Base-by-base conservation (phyloP, 306 rosid genomes). In the Cicer yamashitae region DNA sequence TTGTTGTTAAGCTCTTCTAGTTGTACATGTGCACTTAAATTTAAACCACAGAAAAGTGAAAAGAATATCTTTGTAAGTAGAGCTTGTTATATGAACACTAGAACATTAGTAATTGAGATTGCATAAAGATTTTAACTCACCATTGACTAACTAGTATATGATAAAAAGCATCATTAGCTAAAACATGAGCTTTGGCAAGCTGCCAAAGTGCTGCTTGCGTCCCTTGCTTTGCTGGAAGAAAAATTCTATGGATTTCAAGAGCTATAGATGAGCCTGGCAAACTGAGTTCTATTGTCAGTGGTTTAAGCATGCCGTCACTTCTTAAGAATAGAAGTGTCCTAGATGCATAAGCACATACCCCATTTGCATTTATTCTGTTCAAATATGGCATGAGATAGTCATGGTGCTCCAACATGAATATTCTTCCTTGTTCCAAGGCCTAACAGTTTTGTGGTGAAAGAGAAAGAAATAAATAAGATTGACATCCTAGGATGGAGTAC, bases 131-230 rank as follows among this genome's bases (percentile, higher is more conserved):
- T 73, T 74, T 11, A 64, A 68, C 94, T 85, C 73, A 92, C 93
- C 93, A 92, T 40, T 92, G 97, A 79, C 88, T 86, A 74, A 92
- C 65, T 14, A 90, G 85, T 76, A 88, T 89, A 84, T 90, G 96
- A 52, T 85, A 83, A 52, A 83, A 86, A 74, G 77, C 34, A 73
- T 90, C 93, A 58, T 90, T 92, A 15, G 89, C 96, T 38, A 85
- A 82, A 67, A 92, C 97, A 74, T 85, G 93, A 76, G 96, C 78
- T 77, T 90, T 90, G 67, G 96, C 91, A 15, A 87, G 88, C 13
- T 87, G 90, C 97, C 97, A 92, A 41, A 90, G 67, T 59, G 93
- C 91, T 73, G 91, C 89, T 66, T 88, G 91, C 37, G 41, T 58
- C 43, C 89, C 97, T 34, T 81, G 79, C 67, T 80, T 77, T 12